Conservation (phyloP, 2,329 filamentous ascomycete genomes). For the Trichophyton simii region DNA sequence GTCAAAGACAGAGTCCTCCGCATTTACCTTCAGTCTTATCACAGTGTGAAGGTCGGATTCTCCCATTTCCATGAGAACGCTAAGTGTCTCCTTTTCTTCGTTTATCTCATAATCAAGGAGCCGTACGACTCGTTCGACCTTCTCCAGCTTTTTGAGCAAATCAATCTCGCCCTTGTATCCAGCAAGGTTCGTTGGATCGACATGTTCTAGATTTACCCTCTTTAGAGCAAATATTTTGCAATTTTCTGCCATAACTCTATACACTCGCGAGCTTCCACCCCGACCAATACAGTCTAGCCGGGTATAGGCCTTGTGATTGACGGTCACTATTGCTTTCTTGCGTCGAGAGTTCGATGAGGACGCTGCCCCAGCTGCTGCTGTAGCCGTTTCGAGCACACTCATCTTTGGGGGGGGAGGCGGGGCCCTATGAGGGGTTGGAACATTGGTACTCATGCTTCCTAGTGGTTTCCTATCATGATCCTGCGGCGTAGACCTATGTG, state of each 20-base stretch:
- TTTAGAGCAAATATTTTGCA: conserved; percentile 92
- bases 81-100: conserved; percentile 76
- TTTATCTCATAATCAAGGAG: conserved; percentile 91
- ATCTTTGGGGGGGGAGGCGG: conserved; percentile 81
- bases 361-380: conserved; percentile 66
- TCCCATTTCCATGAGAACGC: conserved; percentile 91
- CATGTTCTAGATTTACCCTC: conserved; percentile 77
- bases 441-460: conserved; percentile 49
- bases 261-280: conserved; percentile 87
- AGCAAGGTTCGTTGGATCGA: conserved; percentile 68
- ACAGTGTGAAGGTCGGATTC: conserved; percentile 86
- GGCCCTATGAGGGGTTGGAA: conserved; percentile 68
- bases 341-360: conserved; percentile 60
- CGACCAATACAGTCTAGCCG: conserved; percentile 81
- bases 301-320: conserved; percentile 87
- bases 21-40: conserved; percentile 58
- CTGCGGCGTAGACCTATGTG: conserved; percentile 31
- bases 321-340: conserved; percentile 68
- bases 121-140: conserved; percentile 80
- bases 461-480: conserved; percentile 39
- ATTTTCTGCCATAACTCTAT: conserved; percentile 93
- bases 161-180: conserved; percentile 96
- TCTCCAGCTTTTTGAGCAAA: conserved; percentile 64
- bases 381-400: conserved; percentile 87
- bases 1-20: conserved; percentile 65